Evolutionary conservation across 2,329 filamentous ascomycete species (phyloP).

Genomic region (Colletotrichum brevisporum): DNA sequence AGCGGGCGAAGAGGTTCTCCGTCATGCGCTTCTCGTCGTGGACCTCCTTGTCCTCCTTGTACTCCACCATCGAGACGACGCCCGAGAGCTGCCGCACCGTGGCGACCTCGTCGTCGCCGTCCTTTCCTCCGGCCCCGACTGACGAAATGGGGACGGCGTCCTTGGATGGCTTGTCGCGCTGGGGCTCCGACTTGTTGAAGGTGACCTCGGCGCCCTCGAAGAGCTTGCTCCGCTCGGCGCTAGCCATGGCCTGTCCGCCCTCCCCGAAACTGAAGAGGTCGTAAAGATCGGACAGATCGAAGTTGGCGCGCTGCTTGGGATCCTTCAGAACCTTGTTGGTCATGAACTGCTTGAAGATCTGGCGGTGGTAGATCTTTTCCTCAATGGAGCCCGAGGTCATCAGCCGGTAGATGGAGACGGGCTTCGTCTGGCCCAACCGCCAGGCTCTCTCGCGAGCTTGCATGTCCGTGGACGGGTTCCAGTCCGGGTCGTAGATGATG

Average conservation of each 20-base stretch:
- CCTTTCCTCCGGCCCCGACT: constrained; percentile 1
- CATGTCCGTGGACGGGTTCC: constrained; percentile 97
- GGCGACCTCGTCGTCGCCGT: constrained; percentile 42
- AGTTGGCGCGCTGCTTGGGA: constrained; percentile 91
- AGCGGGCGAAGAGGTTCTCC: constrained; percentile 88
- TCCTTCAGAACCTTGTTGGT: constrained; percentile 97
- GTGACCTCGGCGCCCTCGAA: constrained; percentile 89
- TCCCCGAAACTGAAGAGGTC: constrained; percentile 88
- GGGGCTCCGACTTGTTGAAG: constrained; percentile 45
- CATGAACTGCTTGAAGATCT: constrained; percentile 98
- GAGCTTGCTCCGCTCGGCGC: constrained; percentile 86
- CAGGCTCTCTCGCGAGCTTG: constrained; percentile 96
- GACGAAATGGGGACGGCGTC: constrained; percentile 35
- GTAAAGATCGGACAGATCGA: constrained; percentile 90
- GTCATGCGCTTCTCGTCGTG: constrained; percentile 83
- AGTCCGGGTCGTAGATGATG: constrained; percentile 98
- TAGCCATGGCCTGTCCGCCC: constrained; percentile 70
- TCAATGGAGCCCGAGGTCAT: constrained; percentile 99
- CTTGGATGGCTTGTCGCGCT: constrained; percentile 43
- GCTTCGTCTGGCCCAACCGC: constrained; percentile 93
- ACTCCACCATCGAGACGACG: constrained; percentile 76
- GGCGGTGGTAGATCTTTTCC: constrained; percentile 98
- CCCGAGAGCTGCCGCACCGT: constrained; percentile 69
- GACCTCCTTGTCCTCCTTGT: constrained; percentile 66
- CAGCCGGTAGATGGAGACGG: constrained; percentile 96